Base-by-base conservation (phyloP, 139 green algal genomes). In the Chlorella sorokiniana region DNA sequence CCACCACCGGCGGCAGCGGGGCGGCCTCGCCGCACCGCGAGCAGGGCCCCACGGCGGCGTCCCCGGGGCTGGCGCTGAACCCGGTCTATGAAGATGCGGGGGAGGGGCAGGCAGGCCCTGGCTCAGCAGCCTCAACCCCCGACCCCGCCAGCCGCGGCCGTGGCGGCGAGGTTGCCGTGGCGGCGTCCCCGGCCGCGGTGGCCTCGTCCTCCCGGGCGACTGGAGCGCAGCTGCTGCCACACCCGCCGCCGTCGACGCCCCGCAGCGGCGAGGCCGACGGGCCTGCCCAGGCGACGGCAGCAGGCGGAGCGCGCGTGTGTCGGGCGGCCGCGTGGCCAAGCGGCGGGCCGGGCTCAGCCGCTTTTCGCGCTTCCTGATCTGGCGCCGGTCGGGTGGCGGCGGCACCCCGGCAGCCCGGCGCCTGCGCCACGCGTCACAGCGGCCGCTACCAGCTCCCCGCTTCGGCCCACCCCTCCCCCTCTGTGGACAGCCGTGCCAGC, bases 401-500 rank as follows among this genome's bases (percentile, higher is more conserved):
- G 65, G 41, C 40, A 61, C 25, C 31, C 35, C 14, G 22, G 65
- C 41, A 8, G 9, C 38, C 54, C 54, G 27, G 42, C 25, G 27
- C 69, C 27, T 27, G 37, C 22, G 25, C 40, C 27, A 2, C 14
- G 8, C 8, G 11, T 37, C 16, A 9, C 56, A 70, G 23, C 40
- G 25, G 33, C 45, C 56, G 16, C n/a, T 48, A 33, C 40, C n/a
- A n/a, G n/a, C n/a, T n/a, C n/a, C 40, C 37, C 0, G 33, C 59
- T 56, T 82, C 76, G 22, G 20, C 63, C 44, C 16, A 64, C 44
- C 38, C 76, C 76, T 82, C 76, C 0, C 76, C 76, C 0, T 82
- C 76, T 5, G 9, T 59, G 9, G 78, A 83, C 65, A 76, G 62
- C 78, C 45, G 78, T 20, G 45, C 65, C 44, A 82, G 76, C 76